phyloP scores from a whole-genome alignment of 768 basidiomycete species.

The Psilocybe azurescens region DNA sequence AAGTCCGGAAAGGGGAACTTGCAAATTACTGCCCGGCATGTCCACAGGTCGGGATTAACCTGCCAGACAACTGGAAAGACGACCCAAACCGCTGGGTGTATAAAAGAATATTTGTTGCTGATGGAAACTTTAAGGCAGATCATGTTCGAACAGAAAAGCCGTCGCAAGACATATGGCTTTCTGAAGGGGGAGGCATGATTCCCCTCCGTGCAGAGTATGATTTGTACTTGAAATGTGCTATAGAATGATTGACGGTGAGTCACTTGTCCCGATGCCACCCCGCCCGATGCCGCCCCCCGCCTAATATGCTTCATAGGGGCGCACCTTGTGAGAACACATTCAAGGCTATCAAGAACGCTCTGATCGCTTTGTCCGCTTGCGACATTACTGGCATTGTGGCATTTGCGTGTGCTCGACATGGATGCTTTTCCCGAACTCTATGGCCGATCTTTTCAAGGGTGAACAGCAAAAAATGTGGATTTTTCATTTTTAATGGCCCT shows the following conservation, averaged over 20 bases:
- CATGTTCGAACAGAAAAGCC: too few species aligned
- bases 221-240: conserved; percentile 10
- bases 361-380: conserved; percentile 5
- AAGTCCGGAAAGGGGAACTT: too few species aligned
- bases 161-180: not conserved
- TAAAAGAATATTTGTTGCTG: too few species aligned
- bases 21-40: too few species aligned
- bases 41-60: too few species aligned
- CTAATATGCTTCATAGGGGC: conserved; percentile 9
- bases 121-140: too few species aligned
- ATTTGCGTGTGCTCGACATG: conserved; percentile 23
- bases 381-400: conserved; percentile 22
- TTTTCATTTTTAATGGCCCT: conserved; percentile 16
- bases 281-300: not conserved
- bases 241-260: conserved; percentile 16
- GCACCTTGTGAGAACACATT: conserved; percentile 23
- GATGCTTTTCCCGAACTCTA: conserved; percentile 19
- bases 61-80: too few species aligned
- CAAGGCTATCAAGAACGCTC: conserved; percentile 13
- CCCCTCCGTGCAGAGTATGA: conserved; percentile 14
- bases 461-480: conserved; percentile 31
- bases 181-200: conserved; percentile 21
- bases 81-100: too few species aligned
- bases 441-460: conserved; percentile 24
- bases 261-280: not conserved